Base-by-base conservation (phyloP, 768 basidiomycete genomes). In the Pluteus cervinus region DNA sequence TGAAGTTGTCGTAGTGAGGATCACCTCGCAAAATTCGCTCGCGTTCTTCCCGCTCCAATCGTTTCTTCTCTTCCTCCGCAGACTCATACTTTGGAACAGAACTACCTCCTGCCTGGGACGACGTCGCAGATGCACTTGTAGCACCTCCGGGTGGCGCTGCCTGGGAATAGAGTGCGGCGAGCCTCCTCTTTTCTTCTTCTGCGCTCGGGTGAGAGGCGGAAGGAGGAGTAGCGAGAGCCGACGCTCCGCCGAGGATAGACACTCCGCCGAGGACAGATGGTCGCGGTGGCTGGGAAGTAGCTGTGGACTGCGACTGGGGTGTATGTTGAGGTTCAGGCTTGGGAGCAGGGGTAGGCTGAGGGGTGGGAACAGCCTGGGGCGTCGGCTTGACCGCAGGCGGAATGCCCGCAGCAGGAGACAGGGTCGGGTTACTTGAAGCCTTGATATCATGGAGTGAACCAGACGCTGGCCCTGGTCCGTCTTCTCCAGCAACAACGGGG, bases 1-100 rank as follows among this genome's bases (percentile, higher is more conserved):
- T 34, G 25, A 39, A n/a, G n/a, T n/a, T n/a, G n/a, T n/a, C n/a
- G n/a, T n/a, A n/a, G n/a, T n/a, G 25, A 6, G 18, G 14, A 11
- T 36, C 8, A 24, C 33, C 47, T 37, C 48, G 56, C 21, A 73
- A 46, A 11, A 79, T 45, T 15, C 71, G 65, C 46, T 84, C 85
- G 36, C 79, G 63, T 48, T 82, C 79, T 50, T 86, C 81, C 30
- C 73, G 71, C 55, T 84, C 80, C 34, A 76, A 47, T 15, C 79
- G 58, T 51, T 58, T 68, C 68, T 80, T 83, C 66, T 83, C 79
- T 4, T 80, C 76, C 34, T 73, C 77, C 0, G 80, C 76, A 34
- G 65, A 66, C 52, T 78, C 74, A 17, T 56, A 53, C 14, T 42
- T 35, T 11, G 54, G 43, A 12, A 52, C 32, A 11, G 45, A 23